Base-by-base conservation (phyloP, 2,329 filamentous ascomycete genomes). In the Phyllosticta citribraziliensis region DNA sequence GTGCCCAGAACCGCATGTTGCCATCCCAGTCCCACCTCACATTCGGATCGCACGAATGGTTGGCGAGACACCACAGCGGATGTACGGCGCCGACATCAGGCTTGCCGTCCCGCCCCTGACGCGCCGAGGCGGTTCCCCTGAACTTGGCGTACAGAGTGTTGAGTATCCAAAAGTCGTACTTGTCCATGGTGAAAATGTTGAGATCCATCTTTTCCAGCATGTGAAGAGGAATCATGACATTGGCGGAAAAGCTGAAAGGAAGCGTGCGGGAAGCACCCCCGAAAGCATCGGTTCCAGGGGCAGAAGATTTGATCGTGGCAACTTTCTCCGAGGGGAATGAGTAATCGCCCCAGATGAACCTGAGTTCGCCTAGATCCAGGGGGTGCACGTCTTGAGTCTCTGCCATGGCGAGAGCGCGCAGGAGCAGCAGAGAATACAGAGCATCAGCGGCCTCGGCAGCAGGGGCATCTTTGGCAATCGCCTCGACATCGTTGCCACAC, bases 61-160 rank as follows among this genome's bases (percentile, higher is more conserved):
- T 99, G 27, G 93, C 92, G 30, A 97, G 80, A 74, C 92, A 97
- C 91, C 94, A 99, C 67, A 96, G 85, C 1, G 93, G 91, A 75
- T 97, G 92, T 27, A 97, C 92, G 27, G 93, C 93, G 27, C 90
- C 91, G 4, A 96, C 88, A 68, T 97, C 94, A 0, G 94, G 93
- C 10, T 89, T 84, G 2, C 91, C 89, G 64, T 93, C 89, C 0
- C 81, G 82, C 4, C 76, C 72, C 56, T 79, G 87, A 50, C 89
- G 84, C 4, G 92, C 93, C 2, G 91, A 96, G 0, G 94, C 94
- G 0, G 92, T 96, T 58, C 91, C 94, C 24, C 94, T 84, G 73
- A 97, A 96, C 72, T 97, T 97, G 65, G 89, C 85, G 72, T 93
- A 96, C 5, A 97, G 80, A 0, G 91, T 96, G 74, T 97, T 96